Percentiles rank a stretch among this genome's conserved stretches.
These are phyloP conservation scores for Quercus berberidifolia DNA, from an alignment of 306 rosid species.

Conservation along the genomic window DNA sequence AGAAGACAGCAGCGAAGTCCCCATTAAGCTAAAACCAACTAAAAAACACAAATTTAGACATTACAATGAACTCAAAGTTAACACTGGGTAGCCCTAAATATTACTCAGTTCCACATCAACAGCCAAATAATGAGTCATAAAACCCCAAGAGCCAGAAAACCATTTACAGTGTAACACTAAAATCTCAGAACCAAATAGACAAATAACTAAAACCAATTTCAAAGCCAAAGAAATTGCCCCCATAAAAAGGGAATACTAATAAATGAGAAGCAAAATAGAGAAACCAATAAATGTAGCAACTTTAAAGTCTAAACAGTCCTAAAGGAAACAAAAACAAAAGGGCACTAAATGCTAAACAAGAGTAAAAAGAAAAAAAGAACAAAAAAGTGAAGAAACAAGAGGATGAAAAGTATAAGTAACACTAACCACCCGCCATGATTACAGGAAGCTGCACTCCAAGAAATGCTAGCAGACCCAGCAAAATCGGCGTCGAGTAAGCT, in stretches of 20 bases:
- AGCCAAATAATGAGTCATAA: neutral
- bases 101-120: neutral
- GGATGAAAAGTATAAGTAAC: neutral
- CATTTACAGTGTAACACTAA: neutral
- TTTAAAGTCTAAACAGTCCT: neutral
- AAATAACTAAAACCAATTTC: constrained; percentile 26
- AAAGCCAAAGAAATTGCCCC: constrained; percentile 21
- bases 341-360: neutral
- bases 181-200: neutral
- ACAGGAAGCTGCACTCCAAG: constrained; percentile 58
- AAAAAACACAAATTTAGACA: neutral
- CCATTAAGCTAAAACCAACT: neutral
- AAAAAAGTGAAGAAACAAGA: constrained; percentile 22
- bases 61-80: neutral
- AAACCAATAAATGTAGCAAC: constrained; percentile 16
- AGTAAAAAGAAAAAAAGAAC: neutral
- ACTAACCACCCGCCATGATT: constrained; percentile 88
- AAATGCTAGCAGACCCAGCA: constrained; percentile 51
- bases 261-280: neutral
- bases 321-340: constrained; percentile 9
- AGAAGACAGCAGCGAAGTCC: neutral
- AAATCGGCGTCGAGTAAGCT: constrained; percentile 22
- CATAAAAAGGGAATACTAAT: neutral
- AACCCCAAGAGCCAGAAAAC: constrained; percentile 5
- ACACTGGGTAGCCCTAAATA: neutral